Evolutionary conservation across 257 asterid species (phyloP).

Genomic region (Verbena officinalis): DNA sequence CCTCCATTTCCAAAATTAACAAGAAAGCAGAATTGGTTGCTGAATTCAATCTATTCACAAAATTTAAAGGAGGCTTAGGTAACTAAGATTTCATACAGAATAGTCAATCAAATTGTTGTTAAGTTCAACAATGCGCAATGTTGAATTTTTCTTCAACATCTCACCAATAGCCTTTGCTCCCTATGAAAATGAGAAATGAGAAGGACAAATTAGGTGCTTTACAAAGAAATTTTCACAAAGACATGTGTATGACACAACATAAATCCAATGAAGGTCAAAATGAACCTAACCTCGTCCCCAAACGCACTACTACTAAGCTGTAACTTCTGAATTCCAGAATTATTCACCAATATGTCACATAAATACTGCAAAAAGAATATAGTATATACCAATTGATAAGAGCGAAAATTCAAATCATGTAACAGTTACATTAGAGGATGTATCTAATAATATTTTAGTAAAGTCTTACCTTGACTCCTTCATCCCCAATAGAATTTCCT

Average conservation of each 20-base stretch:
- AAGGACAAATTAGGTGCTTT: conserved; percentile 22
- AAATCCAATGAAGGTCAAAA: conserved; percentile 14
- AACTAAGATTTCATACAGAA: conserved; percentile 66
- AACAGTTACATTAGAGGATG: conserved; percentile 18
- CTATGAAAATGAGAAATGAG: conserved; percentile 44
- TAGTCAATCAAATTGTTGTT: conserved; percentile 90
- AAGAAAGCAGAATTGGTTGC: conserved; percentile 43
- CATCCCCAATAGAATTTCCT: conserved; percentile 97
- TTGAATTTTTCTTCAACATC: conserved; percentile 92
- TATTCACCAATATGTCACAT: conserved; percentile 67
- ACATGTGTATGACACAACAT: conserved; percentile 13
- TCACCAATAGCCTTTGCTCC: conserved; percentile 98
- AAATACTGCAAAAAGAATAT: conserved; percentile 54
- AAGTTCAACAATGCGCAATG: conserved; percentile 85
- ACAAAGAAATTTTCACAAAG: conserved; percentile 13
- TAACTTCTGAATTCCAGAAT: conserved; percentile 83
- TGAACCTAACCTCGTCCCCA: conserved; percentile 85
- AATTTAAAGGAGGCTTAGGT: conserved; percentile 17
- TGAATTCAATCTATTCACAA: conserved; percentile 21
- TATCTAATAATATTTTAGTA: conserved; percentile 24
- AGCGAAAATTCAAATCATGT: conserved; percentile 25
- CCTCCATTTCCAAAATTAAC: conserved; percentile 76
- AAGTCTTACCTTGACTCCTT: conserved; percentile 82
- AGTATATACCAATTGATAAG: conserved; percentile 14
- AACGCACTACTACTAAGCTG: conserved; percentile 82